These are phyloP conservation scores for Salmacisia buchloeana DNA, from an alignment of 1,284 basidiomycete species.

Conservation along the genomic window DNA sequence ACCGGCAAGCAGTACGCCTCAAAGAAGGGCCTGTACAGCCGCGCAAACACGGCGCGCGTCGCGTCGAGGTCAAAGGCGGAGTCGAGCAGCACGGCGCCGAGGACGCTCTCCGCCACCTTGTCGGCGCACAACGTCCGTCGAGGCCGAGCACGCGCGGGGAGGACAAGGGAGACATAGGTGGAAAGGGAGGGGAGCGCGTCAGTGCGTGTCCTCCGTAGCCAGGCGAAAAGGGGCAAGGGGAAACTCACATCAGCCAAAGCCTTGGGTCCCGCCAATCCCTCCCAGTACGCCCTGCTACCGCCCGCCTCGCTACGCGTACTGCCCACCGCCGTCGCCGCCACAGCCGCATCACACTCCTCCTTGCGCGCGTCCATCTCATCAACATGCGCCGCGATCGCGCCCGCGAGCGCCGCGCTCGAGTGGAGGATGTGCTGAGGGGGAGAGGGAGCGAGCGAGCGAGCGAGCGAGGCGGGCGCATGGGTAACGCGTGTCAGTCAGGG, in stretches of 20 bases:
- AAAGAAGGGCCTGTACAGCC: constrained; percentile 22
- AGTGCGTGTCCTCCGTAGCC: too few relatives aligned
- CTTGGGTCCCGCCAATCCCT: constrained; percentile 19
- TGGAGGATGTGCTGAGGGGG: neutral
- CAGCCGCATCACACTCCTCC: neutral
- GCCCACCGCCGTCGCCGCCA: too few relatives aligned
- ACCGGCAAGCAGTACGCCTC: too few relatives aligned
- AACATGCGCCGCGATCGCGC: constrained; percentile 1
- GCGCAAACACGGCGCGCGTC: constrained; percentile 13
- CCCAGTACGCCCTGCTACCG: constrained; percentile 11
- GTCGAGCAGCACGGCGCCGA: constrained; percentile 33
- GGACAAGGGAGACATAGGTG: too few relatives aligned
- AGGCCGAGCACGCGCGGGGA: too few relatives aligned
- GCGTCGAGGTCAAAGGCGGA: constrained; percentile 17
- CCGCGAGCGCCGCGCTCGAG: neutral
- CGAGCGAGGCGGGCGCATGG: too few relatives aligned
- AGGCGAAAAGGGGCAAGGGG: neutral
- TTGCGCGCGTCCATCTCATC: neutral
- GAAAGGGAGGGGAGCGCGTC: too few relatives aligned
- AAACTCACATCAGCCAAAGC: constrained; percentile 16
- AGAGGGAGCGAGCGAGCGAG: too few relatives aligned
- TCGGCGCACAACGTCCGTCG: too few relatives aligned
- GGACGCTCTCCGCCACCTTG: constrained; percentile 27
- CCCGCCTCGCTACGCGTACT: neutral
- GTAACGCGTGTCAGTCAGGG: too few relatives aligned